Conservation (phyloP, 169 alveolate genomes). For the Babesia ovata region DNA sequence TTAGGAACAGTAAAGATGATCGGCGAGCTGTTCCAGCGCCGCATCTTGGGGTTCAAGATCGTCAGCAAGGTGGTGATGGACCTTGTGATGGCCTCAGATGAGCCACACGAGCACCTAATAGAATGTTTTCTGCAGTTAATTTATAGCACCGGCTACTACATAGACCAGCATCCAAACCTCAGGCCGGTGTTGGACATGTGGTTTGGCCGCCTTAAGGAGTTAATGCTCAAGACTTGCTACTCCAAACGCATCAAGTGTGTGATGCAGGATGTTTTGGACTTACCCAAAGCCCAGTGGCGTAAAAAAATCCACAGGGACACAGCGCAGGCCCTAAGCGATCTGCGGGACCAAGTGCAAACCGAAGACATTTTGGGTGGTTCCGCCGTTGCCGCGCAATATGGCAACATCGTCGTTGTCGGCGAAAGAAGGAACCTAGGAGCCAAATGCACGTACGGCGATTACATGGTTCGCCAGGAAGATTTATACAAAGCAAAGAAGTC, state of each 20-base stretch:
- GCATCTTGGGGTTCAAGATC: constrained; percentile 83
- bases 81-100: constrained; percentile 82
- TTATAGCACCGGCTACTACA: constrained; percentile 86
- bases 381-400: constrained; percentile 88
- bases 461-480: constrained; percentile 80
- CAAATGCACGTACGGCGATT: constrained; percentile 79
- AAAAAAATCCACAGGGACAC: constrained; percentile 87
- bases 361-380: constrained; percentile 90
- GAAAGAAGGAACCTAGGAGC: constrained; percentile 83
- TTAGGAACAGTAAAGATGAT: constrained; percentile 88
- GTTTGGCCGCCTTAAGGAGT: constrained; percentile 88
- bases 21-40: constrained; percentile 88
- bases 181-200: constrained; percentile 86
- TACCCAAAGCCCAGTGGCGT: constrained; percentile 89
- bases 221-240: constrained; percentile 77
- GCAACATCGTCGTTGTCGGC: constrained; percentile 88
- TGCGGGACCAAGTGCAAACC: constrained; percentile 85
- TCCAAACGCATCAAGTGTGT: constrained; percentile 87
- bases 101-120: constrained; percentile 88
- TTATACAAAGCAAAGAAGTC: constrained; percentile 39
- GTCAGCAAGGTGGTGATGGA: constrained; percentile 88
- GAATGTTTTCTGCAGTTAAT: constrained; percentile 88
- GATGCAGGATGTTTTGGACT: constrained; percentile 87
- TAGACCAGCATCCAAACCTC: constrained; percentile 84
- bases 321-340: constrained; percentile 88